Conservation (phyloP, 1,284 basidiomycete genomes). For the Heliocybe sulcata region DNA sequence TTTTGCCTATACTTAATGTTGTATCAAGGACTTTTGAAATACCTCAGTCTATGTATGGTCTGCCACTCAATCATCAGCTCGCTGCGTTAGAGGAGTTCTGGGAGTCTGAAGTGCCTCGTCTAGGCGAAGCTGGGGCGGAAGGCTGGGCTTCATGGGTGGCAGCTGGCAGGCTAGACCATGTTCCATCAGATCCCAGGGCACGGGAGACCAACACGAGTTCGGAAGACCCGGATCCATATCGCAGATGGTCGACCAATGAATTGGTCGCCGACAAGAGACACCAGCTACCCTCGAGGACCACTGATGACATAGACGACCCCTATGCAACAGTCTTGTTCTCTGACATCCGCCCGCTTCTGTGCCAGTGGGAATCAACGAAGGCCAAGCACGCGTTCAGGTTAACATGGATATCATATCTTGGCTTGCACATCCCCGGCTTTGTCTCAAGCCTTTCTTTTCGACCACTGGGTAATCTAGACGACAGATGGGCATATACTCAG, state of each 20-base stretch:
- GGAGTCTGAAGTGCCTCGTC: constrained; percentile 63
- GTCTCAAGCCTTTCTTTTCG: constrained; percentile 28
- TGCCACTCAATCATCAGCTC: constrained; percentile 39
- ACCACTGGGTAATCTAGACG: constrained; percentile 36
- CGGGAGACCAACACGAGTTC: constrained; percentile 14
- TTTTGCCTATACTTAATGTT: background rate
- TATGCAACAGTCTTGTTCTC: constrained; percentile 75
- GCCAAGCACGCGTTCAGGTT: constrained; percentile 63
- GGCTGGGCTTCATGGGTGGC: constrained; percentile 60
- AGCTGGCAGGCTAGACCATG: constrained; percentile 26
- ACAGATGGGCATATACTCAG: constrained; percentile 52
- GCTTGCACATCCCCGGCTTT: constrained; percentile 69
- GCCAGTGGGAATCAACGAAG: constrained; percentile 43
- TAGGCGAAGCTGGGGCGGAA: constrained; percentile 51
- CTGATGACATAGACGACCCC: constrained; percentile 64
- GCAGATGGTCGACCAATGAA: constrained; percentile 66
- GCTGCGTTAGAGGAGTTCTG: constrained; percentile 66
- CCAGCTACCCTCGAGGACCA: constrained; percentile 48
- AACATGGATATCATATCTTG: constrained; percentile 73
- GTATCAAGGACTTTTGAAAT: constrained; percentile 43
- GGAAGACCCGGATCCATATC: constrained; percentile 63
- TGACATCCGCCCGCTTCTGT: constrained; percentile 70
- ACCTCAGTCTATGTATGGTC: constrained; percentile 32
- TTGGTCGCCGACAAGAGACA: constrained; percentile 33
- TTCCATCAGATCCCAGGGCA: constrained; percentile 9